Evolutionary conservation across 108 stramenopile species (phyloP), one percentile per base, ranked within the genome.

Genomic region (Nannochloropsis salina): DNA sequence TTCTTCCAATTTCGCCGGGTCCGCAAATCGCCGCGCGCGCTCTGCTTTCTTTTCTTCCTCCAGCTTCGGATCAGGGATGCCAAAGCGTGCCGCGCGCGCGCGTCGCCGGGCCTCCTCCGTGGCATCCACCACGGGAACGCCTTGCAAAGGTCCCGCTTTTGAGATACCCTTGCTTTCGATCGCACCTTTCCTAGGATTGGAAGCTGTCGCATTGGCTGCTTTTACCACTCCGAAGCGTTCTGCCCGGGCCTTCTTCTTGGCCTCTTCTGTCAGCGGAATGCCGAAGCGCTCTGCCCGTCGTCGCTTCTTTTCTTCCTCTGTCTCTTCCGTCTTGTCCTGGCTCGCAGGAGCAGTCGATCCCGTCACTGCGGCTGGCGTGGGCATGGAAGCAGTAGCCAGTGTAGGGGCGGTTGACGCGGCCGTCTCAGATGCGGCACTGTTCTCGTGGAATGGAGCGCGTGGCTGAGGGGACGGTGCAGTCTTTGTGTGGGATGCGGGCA

Each of bases 221-320:
- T 4, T 74, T 1, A 74, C 61, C 6, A 74, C 20, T n/a, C 82
- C 82, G 21, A 82, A 82, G 9, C 82, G 42, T 21, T 82, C 82
- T 5, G 82, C 82, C 20, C 82, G 42, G 20, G 82, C 82, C 82
- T 82, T 82, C 82, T 82, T 82, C 82, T 82, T 82, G 20, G 15
- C 82, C 42, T 44, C 44, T 9, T 43, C 82, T 9, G 42, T 2
- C 15, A 82, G 15, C 20, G 44, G 44, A 44, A 43, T 82, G 9
- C 82, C 44, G 20, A 45, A 45, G 15, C 44, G 82, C 8, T 45
- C 82, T 3, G 82, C 42, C 3, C 44, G 82, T 21, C 44, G 82
- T 21, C 82, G 18, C 44, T 44, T 45, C 82, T 44, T 82, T 82
- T 82, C 82, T 45, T 44, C 82, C 20, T 82, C 61, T 15, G 61